Evolutionary conservation across 495 filamentous ascomycete species (phyloP), one percentile per base, ranked within the genome.

Genomic region (Aspergillus hancockii): DNA sequence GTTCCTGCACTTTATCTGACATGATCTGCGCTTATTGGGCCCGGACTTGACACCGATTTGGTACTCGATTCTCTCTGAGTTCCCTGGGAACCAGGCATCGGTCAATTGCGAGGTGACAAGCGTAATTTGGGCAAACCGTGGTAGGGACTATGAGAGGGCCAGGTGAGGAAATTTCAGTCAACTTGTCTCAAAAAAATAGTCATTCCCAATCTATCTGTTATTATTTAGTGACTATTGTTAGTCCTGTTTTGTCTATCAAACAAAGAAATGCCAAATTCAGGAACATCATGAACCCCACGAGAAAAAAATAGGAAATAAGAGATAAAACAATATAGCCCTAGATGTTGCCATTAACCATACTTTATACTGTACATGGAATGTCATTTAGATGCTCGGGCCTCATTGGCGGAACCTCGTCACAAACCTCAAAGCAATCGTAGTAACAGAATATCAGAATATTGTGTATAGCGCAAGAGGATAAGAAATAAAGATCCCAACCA

Each of bases 281-380:
- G 56, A 55, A 55, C 28, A 18, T 23, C n/a, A n/a, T n/a, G n/a
- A 30, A 51, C 57, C 61, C 22, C 22, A 58, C 53, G 56, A 61
- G 55, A 40, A 31, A 47, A 52, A 60, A 25, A 55, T 28, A 55
- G 41, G 38, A 55, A 49, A n/a, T n/a, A n/a, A n/a, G n/a, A n/a
- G n/a, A n/a, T n/a, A n/a, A 50, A 41, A 51, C 25, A 61, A 43
- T 30, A 30, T 52, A 57, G 56, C 59, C 57, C 28, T 62, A 56
- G 52, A 58, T 64, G 55, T 46, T 65, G 55, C 47, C 61, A 59
- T 65, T 49, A 61, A 49, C 61, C 59, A 59, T 63, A 57, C 62
- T 58, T 59, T 19, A 46, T 65, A 59, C 56, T 57, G 49, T 62
- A 60, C 54, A 62, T 38, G 49, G 49, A 52, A 52, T 32, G 38